Evolutionary conservation across 345 rosid genomes (phyloP), one percentile per base, ranked within the genome.

Genomic region (Populus euphratica): DNA sequence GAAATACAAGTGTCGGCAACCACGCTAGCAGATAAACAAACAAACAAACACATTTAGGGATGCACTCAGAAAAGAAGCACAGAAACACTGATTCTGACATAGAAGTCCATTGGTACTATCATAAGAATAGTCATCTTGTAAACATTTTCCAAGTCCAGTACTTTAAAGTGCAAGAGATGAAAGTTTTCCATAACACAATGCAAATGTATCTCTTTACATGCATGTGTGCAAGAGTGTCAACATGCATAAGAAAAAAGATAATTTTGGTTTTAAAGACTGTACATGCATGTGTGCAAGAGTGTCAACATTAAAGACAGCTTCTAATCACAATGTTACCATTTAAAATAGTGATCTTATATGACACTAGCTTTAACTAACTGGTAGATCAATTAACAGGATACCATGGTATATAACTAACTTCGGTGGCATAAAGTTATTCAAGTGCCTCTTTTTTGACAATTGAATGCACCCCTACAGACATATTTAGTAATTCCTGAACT

Each of bases 1-100:
- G 99, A 81, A 69, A 96, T 88, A 65, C 99, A 96, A 0, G 99
- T 79, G 86, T 94, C 99, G 56, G 88, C 97, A n/a, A 87, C 88
- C 80, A 88, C 97, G 76, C 99, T 96, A 52, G 38, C 8, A 29
- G 25, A 44, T 18, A 66, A 3, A 10, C 36, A 70, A 20, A 39
- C 2, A 61, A 69, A 70, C 14, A 39, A 43, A 44, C 13, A 33
- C 38, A 49, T 17, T 65, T 23, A 50, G 65, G 29, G 21, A 27
- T 3, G 63, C 20, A 9, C 27, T 25, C 50, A 11, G 21, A 29
- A 44, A 20, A 49, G 13, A 61, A 59, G 36, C 36, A 7, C 25
- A n/a, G 64, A 3, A 62, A 62, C 31, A 25, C 18, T 27, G 9
- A 12, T 62, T 25, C 6, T 47, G 59, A 49, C 61, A n/a, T 67